phyloP scores from a whole-genome alignment of 352 stramenopile genomes.

The Pythium dissotocum region DNA sequence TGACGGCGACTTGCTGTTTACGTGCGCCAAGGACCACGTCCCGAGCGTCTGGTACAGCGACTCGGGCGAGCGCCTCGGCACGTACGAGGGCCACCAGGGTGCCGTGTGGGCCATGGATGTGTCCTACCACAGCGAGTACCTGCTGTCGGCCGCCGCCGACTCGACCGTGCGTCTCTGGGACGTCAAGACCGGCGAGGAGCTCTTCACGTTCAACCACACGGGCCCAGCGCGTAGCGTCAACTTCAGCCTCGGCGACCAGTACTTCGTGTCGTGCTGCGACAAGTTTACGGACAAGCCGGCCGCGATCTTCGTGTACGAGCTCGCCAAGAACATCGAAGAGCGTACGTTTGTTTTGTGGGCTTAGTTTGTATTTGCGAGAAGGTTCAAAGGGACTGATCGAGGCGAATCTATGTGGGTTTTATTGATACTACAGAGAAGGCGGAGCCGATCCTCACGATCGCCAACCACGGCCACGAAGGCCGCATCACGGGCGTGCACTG shows the following conservation, averaged over 20 bases:
- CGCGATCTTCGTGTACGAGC: slow-evolving; percentile 80
- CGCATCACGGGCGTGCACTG: slow-evolving; percentile 84
- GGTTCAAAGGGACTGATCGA: too few relatives aligned
- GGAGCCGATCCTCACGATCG: slow-evolving; percentile 72
- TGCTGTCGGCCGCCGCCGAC: slow-evolving; percentile 97
- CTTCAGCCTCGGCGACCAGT: slow-evolving; percentile 86
- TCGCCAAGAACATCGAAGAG: slow-evolving; percentile 61
- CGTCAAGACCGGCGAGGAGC: slow-evolving; percentile 85
- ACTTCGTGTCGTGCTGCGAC: slow-evolving; percentile 82
- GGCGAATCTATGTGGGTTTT: slow-evolving; percentile 18
- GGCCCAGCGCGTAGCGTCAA: slow-evolving; percentile 83
- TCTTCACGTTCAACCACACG: slow-evolving; percentile 86
- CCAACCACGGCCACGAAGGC: slow-evolving; percentile 77
- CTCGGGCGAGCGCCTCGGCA: slow-evolving; percentile 95
- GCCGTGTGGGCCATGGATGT: slow-evolving; percentile 97
- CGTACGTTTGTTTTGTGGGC: slow-evolving; percentile 37
- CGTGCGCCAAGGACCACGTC: slow-evolving; percentile 94
- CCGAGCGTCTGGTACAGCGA: slow-evolving; percentile 97
- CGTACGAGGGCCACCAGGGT: slow-evolving; percentile 96
- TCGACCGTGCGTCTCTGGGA: slow-evolving; percentile 92
- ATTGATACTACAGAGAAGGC: slow-evolving; percentile 36
- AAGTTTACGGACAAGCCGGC: slow-evolving; percentile 84
- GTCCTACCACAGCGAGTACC: slow-evolving; percentile 89
- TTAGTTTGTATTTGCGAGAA: too few relatives aligned
- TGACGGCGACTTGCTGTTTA: slow-evolving; percentile 98